These are phyloP conservation scores for Uronychia binucleata DNA, from an alignment of 73 alveolate genomes.

Conservation along the genomic window DNA sequence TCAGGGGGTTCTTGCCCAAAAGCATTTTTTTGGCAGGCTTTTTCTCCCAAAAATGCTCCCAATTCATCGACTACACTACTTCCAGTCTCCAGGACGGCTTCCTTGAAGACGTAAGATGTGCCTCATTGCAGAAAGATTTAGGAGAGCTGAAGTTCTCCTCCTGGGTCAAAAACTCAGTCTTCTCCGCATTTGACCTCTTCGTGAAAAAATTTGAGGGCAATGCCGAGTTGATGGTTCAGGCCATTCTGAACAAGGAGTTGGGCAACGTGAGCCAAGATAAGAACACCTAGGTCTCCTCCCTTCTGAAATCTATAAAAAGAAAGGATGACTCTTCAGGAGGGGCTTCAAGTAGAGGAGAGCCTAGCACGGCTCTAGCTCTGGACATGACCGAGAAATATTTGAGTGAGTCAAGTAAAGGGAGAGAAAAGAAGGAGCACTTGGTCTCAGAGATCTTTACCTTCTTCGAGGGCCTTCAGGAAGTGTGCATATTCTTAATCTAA, in stretches of 20 bases:
- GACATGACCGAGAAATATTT: too few species aligned
- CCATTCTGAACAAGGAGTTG: not conserved
- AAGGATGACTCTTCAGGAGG: too few species aligned
- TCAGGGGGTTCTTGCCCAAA: not conserved
- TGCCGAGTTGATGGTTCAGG: not conserved
- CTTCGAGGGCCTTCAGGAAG: too few species aligned
- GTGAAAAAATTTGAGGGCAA: not conserved
- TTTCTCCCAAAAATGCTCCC: not conserved
- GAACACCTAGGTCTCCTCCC: too few species aligned
- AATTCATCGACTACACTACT: not conserved
- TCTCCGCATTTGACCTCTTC: not conserved
- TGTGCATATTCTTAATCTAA: too few species aligned
- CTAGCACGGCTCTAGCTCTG: too few species aligned
- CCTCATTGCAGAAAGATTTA: not conserved
- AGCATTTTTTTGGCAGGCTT: not conserved
- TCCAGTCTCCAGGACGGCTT: not conserved
- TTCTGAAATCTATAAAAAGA: too few species aligned
- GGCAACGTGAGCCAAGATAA: not conserved
- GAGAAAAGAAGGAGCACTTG: too few species aligned
- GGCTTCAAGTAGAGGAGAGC: too few species aligned
- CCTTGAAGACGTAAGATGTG: not conserved
- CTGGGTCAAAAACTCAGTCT: not conserved
- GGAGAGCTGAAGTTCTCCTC: not conserved
- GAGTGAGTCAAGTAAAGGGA: too few species aligned
- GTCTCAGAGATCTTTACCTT: too few species aligned